Base-by-base conservation (phyloP, 2,329 filamentous ascomycete species). In the Hypocreales sp. region DNA sequence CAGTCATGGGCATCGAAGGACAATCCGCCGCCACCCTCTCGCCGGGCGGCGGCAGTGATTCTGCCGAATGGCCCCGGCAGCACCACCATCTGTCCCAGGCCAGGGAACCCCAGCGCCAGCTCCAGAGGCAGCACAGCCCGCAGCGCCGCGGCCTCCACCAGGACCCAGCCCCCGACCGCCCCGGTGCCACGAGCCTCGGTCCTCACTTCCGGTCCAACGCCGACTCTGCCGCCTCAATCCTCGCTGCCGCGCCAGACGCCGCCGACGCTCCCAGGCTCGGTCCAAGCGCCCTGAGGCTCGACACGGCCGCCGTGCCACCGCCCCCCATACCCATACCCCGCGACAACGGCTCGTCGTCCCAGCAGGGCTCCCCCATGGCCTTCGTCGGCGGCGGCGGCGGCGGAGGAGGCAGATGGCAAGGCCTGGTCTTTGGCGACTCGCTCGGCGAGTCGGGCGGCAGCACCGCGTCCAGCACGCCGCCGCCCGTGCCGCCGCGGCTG, bases 171-270 rank as follows among this genome's bases (percentile, higher is more conserved):
- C 14, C 21, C 5, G 25, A 56, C 35, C 50, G 48, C 26, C 39
- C 47, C 28, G 51, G 50, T 31, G 44, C 45, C 24, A 41, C 44
- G 27, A 53, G 46, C 34, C 35, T 55, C 24, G 42, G 50, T 27
- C 47, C 53, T 24, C 40, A 46, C 29, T 50, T 48, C 35, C 41
- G 49, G 29, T 35, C 44, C 30, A 46, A 41, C 25, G 31, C 44
- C 27, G 9, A 16, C 15, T 37, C 43, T 28, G 51, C 56, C 37
- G 43, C 48, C 36, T 67, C 65, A 24, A 67, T 76, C 41, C 70
- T 76, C 35, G 57, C 73, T 31, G 72, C 79, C 36, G 79, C 75
- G 35, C 74, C 76, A 37, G 77, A 82, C 23, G 53, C 51, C 22
- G 36, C 46, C 34, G 60, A 64, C 23, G 32, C 39, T 41, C 43